phyloP scores from a whole-genome alignment of 768 basidiomycete genomes.

The Cystofilobasidium capitatum region DNA sequence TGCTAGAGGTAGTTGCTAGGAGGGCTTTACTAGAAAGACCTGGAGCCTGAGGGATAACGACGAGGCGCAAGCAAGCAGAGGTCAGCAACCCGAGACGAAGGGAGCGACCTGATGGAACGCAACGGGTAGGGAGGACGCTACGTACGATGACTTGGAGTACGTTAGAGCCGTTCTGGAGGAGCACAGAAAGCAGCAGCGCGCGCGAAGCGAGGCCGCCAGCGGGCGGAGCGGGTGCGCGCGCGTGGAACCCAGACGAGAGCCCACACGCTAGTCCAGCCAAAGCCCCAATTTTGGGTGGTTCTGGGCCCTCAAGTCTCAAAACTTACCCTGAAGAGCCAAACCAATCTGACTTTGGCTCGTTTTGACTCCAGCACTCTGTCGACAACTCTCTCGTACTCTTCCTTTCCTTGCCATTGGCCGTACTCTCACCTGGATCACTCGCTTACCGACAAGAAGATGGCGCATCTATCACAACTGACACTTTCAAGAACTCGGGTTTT shows the following conservation, averaged over 20 bases:
- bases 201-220: background rate
- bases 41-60: background rate
- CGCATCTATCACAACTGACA: too few relatives aligned
- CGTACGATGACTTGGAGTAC: background rate
- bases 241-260: background rate
- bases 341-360: too few relatives aligned
- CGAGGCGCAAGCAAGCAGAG: background rate
- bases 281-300: too few relatives aligned
- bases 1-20: constrained; percentile 4
- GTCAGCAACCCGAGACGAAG: background rate
- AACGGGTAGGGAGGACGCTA: background rate
- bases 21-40: constrained; percentile 6
- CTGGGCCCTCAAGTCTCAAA: too few relatives aligned
- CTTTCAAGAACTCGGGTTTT: too few relatives aligned
- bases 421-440: too few relatives aligned
- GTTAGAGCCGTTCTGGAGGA: constrained; percentile 5
- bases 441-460: too few relatives aligned
- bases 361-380: too few relatives aligned
- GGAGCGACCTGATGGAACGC: background rate
- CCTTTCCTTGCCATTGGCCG: too few relatives aligned
- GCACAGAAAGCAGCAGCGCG: background rate
- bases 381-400: too few relatives aligned
- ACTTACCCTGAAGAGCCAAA: too few relatives aligned
- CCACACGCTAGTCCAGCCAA: too few relatives aligned
- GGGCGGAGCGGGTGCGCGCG: background rate